Evolutionary conservation across 495 filamentous ascomycete genomes (phyloP), one percentile per base, ranked within the genome.

Genomic region (Penicillium arizonense): DNA sequence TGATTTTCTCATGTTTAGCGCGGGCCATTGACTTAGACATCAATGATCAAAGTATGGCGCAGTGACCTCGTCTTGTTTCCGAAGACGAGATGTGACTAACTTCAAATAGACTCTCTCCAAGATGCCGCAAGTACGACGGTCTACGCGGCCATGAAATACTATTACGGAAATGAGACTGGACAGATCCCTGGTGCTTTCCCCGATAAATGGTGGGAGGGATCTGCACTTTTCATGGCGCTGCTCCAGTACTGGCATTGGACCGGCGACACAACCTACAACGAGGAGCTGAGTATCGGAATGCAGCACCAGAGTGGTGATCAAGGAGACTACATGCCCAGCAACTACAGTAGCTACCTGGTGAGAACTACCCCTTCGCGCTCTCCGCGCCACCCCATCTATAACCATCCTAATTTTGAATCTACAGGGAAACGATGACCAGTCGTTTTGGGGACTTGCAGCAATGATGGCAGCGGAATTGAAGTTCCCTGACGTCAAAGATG

Each of bases 121-220:
- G 56, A 75, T 50, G 78, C 84, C 33, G 82, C 88, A 4, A 78
- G 74, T 39, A 74, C 75, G 45, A 69, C 82, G 51, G 77, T 84
- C 8, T 68, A 80, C 46, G 82, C 84, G 47, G 81, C 89, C 71
- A 84, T 90, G 77, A 71, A 69, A 32, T 86, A 82, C 68, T 91
- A 91, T 60, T 69, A 74, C 30, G 86, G 85, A 16, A 78, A 88
- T 54, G 55, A 82, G 54, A 78, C 84, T 3, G 86, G 86, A 35
- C 66, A 77, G 34, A 80, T 77, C 28, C 79, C 83, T 10, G 84
- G 84, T 13, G 60, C 82, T 18, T 75, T 86, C 52, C 76, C 73
- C 40, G 61, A 59, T 20, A 81, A 78, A 24, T 90, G 89, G 89
- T 93, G 89, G 89, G 86, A 91, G 67, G 85, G 76, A 11, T 83